phyloP scores from a whole-genome alignment of 2,329 filamentous ascomycete genomes.

The Penicillium sclerotiorum region DNA sequence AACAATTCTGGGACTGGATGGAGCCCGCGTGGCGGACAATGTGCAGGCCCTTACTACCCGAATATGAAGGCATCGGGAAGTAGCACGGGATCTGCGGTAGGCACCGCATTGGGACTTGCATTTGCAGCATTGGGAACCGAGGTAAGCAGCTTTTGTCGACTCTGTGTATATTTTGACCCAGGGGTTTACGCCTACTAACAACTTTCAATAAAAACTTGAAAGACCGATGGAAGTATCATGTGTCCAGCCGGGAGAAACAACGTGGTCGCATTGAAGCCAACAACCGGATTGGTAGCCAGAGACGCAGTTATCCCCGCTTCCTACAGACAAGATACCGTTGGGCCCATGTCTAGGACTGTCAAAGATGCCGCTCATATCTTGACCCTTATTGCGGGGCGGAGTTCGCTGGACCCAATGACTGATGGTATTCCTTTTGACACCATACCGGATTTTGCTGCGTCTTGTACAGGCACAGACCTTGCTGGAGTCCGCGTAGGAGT shows the following conservation, averaged over 20 bases:
- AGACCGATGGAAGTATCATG: not conserved
- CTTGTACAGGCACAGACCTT: not conserved
- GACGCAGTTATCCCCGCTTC: not conserved
- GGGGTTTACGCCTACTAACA: too few relatives aligned
- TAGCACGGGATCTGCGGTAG: not conserved
- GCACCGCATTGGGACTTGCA: not conserved
- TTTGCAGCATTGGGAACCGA: not conserved
- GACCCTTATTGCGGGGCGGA: not conserved
- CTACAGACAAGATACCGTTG: not conserved
- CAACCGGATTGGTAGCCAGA: not conserved
- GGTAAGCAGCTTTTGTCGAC: too few relatives aligned
- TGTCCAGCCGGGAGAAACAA: not conserved
- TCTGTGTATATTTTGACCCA: too few relatives aligned
- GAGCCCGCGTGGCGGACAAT: not conserved
- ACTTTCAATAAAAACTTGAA: too few relatives aligned
- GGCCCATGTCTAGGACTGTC: not conserved
- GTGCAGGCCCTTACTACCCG: not conserved
- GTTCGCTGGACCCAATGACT: not conserved
- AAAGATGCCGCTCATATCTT: not conserved
- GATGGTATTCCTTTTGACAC: not conserved
- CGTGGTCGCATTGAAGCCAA: not conserved
- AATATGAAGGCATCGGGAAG: not conserved
- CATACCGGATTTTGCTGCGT: not conserved
- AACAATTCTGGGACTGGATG: not conserved
- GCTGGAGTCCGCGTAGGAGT: not conserved